phyloP scores from a whole-genome alignment of 352 stramenopile species.

The Globisporangium ultimum region DNA sequence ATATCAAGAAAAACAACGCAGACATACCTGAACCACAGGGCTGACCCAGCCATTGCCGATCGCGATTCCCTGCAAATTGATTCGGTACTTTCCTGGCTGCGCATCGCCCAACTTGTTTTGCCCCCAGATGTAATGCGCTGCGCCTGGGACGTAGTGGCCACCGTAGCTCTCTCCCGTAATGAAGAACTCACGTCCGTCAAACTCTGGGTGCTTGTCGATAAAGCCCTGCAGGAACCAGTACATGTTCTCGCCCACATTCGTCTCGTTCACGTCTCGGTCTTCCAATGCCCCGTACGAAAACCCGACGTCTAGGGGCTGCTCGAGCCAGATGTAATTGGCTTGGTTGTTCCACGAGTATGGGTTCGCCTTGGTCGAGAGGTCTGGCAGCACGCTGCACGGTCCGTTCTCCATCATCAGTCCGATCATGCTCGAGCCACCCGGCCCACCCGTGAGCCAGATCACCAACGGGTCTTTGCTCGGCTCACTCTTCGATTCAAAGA shows the following conservation, averaged over 20 bases:
- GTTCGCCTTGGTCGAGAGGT: constrained; percentile 21
- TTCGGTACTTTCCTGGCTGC: constrained; percentile 5
- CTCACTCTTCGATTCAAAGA: constrained; percentile 26
- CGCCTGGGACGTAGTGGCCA: constrained; percentile 51
- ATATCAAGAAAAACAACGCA: neutral
- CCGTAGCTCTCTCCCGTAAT: constrained; percentile 56
- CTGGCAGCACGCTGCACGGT: constrained; percentile 23
- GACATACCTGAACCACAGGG: constrained; percentile 4
- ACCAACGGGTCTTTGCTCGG: constrained; percentile 25
- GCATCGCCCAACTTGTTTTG: constrained; percentile 22
- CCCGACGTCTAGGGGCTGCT: constrained; percentile 16
- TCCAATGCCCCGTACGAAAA: constrained; percentile 26
- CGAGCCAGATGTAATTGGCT: neutral
- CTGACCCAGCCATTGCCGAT: constrained; percentile 33
- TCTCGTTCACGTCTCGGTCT: constrained; percentile 27
- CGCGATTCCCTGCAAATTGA: constrained; percentile 37
- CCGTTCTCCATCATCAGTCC: constrained; percentile 33
- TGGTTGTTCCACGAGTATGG: constrained; percentile 22
- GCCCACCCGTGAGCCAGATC: constrained; percentile 38
- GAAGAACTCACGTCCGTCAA: constrained; percentile 39
- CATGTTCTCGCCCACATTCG: constrained; percentile 41
- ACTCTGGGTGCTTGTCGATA: constrained; percentile 42
- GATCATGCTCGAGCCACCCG: constrained; percentile 29
- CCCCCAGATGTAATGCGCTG: constrained; percentile 51
- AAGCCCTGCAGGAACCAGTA: constrained; percentile 49